phyloP scores from a whole-genome alignment of 2,329 filamentous ascomycete species.

The Colletotrichum liriopes region DNA sequence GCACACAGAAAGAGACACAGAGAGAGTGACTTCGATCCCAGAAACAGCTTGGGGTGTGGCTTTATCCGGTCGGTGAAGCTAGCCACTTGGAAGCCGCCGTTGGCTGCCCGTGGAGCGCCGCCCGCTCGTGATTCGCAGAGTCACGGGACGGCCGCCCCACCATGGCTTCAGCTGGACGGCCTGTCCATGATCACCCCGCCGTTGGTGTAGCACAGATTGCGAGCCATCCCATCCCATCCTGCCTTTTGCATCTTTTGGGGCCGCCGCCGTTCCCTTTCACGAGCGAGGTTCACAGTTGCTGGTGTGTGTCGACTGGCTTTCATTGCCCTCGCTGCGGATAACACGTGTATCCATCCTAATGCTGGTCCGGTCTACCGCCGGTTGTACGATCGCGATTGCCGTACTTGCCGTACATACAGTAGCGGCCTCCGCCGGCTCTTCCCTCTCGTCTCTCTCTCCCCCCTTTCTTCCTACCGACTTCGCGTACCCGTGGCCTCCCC shows the following conservation, averaged over 20 bases:
- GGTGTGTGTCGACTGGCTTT: background rate
- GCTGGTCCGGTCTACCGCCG: background rate
- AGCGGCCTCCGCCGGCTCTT: background rate
- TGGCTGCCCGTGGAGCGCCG: constrained; percentile 30
- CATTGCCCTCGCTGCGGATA: background rate
- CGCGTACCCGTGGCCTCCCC: background rate
- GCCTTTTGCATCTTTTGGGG: background rate
- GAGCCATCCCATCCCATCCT: constrained; percentile 29
- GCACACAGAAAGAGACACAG: background rate
- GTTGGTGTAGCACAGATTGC: constrained; percentile 38
- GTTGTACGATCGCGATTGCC: constrained; percentile 6
- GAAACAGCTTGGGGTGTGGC: constrained; percentile 38
- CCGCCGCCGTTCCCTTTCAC: background rate
- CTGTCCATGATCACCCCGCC: constrained; percentile 40
- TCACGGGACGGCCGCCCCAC: constrained; percentile 9
- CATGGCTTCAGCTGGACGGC: constrained; percentile 27
- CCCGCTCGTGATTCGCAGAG: constrained; percentile 31
- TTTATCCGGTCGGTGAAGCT: constrained; percentile 21
- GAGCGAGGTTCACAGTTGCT: background rate
- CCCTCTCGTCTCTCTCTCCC: background rate
- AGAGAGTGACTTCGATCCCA: background rate
- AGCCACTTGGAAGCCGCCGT: constrained; percentile 24
- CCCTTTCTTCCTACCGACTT: background rate
- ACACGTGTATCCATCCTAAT: background rate
- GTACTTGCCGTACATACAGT: constrained; percentile 8